Percentiles rank a stretch among this genome's conserved stretches.
These are phyloP conservation scores for Vitis cinerea DNA, from an alignment of 164 flowering plant genomes.

Conservation along the genomic window DNA sequence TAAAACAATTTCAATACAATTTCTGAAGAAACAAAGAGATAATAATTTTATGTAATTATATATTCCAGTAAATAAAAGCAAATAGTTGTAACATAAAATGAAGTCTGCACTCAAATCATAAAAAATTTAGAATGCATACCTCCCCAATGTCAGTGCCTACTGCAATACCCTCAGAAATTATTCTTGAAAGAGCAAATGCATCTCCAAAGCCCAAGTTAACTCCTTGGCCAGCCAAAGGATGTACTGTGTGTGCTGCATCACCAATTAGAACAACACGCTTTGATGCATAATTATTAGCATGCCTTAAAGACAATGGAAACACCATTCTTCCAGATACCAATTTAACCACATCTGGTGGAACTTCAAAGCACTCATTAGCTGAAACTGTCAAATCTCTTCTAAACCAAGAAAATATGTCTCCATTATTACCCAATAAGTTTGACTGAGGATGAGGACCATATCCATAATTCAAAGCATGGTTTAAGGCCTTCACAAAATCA, in stretches of 20 bases:
- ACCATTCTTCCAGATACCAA: conserved; percentile 82
- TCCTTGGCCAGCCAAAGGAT: conserved; percentile 99
- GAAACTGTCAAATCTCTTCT: conserved; percentile 29
- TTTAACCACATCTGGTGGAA: conserved; percentile 78
- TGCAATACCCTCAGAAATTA: conserved; percentile 77
- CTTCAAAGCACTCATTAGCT: conserved; percentile 57
- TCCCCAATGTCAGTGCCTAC: conserved; percentile 87
- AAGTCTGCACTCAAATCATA: too few relatives aligned
- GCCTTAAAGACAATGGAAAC: conserved; percentile 86
- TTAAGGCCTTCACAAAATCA: conserved; percentile 71
- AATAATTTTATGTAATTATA: too few relatives aligned
- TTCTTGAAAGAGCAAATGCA: conserved; percentile 69
- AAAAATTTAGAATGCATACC: conserved; percentile 39
- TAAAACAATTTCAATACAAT: too few relatives aligned
- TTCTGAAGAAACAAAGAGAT: too few relatives aligned
- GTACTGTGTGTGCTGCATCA: conserved; percentile 98
- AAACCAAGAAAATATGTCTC: conserved; percentile 51
- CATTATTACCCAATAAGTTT: conserved; percentile 23
- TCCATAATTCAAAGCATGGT: conserved; percentile 78
- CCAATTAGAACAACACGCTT: conserved; percentile 82
- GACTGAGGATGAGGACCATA: conserved; percentile 87
- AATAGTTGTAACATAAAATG: too few relatives aligned
- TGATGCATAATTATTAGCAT: conserved; percentile 69
- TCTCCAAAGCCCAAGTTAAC: conserved; percentile 96
- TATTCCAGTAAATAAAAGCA: too few relatives aligned